These are phyloP conservation scores for Mortierella sp. DNA, from an alignment of 371 early-diverging fungal species.

Conservation along the genomic window DNA sequence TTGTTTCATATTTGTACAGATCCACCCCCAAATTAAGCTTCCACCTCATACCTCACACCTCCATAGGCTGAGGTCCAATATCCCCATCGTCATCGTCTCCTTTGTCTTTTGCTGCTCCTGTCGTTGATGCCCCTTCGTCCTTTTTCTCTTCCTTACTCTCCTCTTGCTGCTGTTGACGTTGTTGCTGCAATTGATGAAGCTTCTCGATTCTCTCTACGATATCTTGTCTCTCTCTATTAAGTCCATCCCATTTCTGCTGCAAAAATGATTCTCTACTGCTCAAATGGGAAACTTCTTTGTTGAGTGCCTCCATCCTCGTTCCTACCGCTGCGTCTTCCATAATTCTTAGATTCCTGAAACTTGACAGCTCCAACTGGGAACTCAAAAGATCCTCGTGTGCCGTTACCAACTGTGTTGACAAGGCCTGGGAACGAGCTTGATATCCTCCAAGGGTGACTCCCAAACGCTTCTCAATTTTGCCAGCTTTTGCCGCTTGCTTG, in stretches of 20 bases:
- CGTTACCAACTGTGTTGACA: constrained; percentile 70
- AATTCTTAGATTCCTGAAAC: constrained; percentile 66
- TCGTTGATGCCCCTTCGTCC: not conserved
- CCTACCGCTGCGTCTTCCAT: constrained; percentile 76
- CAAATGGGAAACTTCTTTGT: constrained; percentile 74
- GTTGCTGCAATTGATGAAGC: constrained; percentile 32
- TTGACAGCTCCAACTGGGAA: constrained; percentile 71
- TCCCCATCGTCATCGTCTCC: constrained; percentile 3
- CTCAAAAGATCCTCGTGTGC: constrained; percentile 77
- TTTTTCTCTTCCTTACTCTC: not conserved
- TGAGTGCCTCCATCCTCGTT: constrained; percentile 73
- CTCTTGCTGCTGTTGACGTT: constrained; percentile 12
- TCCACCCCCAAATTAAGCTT: not conserved
- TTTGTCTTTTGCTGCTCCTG: not conserved
- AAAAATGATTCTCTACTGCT: constrained; percentile 74
- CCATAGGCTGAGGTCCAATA: constrained; percentile 13
- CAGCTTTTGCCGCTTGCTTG: constrained; percentile 80
- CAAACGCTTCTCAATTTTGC: constrained; percentile 89
- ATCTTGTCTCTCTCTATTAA: constrained; percentile 65
- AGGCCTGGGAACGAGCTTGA: constrained; percentile 70
- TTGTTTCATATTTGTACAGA: not conserved
- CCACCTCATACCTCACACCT: not conserved
- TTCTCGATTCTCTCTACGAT: constrained; percentile 49
- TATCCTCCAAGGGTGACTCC: constrained; percentile 87
- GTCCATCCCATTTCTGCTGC: constrained; percentile 79